A percentile compares a stretch with the other conserved stretches of the same genome.
Conservation (phyloP, 306 rosid species). For the Geum urbanum region DNA sequence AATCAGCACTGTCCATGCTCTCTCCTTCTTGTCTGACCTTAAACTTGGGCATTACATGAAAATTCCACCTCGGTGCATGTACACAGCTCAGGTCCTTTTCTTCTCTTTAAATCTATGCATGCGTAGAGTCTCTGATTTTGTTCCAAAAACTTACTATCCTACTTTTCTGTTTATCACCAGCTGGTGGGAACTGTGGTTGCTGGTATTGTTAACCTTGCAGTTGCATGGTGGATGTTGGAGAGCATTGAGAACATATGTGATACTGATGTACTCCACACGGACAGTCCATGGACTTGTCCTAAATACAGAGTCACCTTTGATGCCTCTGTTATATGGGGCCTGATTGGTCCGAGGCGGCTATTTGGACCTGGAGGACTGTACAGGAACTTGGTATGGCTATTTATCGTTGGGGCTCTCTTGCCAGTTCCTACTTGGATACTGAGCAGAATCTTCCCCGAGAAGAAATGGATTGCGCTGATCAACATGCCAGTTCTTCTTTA, state of each 20-base stretch:
- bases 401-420: conserved; percentile 75
- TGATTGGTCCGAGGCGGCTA: conserved; percentile 76
- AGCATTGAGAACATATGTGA: conserved; percentile 67
- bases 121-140: neutral
- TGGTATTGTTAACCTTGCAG: conserved; percentile 70
- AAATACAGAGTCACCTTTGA: conserved; percentile 91
- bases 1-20: conserved; percentile 94
- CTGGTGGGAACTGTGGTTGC: conserved; percentile 86
- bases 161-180: conserved; percentile 30
- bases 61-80: conserved; percentile 96
- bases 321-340: conserved; percentile 95
- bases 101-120: conserved; percentile 12
- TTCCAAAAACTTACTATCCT: neutral
- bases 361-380: conserved; percentile 92
- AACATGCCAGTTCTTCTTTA: conserved; percentile 88
- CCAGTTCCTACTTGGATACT: conserved; percentile 81
- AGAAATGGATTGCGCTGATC: conserved; percentile 88
- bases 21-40: conserved; percentile 90
- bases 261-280: conserved; percentile 55
- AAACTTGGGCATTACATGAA: conserved; percentile 99
- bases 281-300: conserved; percentile 98
- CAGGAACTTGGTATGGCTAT: conserved; percentile 81
- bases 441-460: conserved; percentile 74
- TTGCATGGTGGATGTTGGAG: conserved; percentile 99
- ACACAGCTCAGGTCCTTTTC: conserved; percentile 69